Evolutionary conservation across 106 monocot species (phyloP), one percentile per base, ranked within the genome.

Genomic region (Iris macrosiphon): DNA sequence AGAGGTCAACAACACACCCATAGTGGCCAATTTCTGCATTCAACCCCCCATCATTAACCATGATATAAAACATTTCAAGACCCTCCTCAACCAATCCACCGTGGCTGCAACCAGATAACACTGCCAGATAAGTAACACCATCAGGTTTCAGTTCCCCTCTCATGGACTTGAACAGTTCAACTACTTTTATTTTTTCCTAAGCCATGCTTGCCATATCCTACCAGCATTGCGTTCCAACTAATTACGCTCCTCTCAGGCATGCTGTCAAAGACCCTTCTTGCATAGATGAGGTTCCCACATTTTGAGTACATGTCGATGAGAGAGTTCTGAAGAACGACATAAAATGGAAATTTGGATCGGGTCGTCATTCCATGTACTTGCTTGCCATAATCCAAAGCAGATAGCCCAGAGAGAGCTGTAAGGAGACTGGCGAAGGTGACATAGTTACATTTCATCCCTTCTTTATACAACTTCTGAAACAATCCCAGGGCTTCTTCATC

Each of bases 221-320:
- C 66, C 37, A 90, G 56, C 67, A 90, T 74, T 6, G 84, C 53
- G 40, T 90, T 90, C 89, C 89, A 90, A 62, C 77, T 80, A 22
- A 81, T 65, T 10, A 75, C 62, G 39, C 74, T 81, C 60, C 75
- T 77, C 40, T 78, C 63, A 3, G 62, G 45, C 89, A 78, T 78
- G 41, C 14, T 56, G 11, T 90, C 72, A 39, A 90, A 90, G 14
- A 90, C 54, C 52, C 77, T 78, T 49, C 77, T 66, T 4, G 89
- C 55, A 29, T 81, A 90, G 6, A 19, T 27, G 3, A 90, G 73
- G 28, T 31, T 72, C 28, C 89, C 89, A 63, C 84, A 90, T 72
- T 84, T 90, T 22, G 71, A 79, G 62, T 84, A 84, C 89, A 89
- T 89, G 40, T 89, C 80, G 49, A 89, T 74, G 39, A 84, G 52